Evolutionary conservation across 345 rosid species (phyloP), one percentile per base, ranked within the genome.

Genomic region (Psidium guajava): DNA sequence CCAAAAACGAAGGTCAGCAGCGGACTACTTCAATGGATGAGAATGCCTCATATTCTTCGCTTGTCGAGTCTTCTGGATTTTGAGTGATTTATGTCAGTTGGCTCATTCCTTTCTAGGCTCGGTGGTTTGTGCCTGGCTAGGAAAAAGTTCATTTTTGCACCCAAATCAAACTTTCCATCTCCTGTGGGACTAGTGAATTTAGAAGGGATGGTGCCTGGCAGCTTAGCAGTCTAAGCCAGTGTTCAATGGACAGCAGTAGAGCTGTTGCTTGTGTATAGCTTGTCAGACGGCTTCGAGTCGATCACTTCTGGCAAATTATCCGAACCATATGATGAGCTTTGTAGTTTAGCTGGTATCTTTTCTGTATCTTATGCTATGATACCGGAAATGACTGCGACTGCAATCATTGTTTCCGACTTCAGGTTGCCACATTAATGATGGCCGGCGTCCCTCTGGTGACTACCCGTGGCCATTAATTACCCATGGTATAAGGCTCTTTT

Each of bases 1-100:
- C 90, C 40, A 88, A 83, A 75, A 89, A 58, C 12, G 82, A 54
- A 74, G 69, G 85, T 22, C 83, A 24, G 58, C 88, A 85, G 88
- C 61, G 85, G 84, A 87, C 81, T 9, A 27, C 20, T 32, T 73
- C 73, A 10, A 83, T 89, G 2, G 99, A 97, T 88, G 99, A 97
- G 88, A 93, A 97, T 90, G 98, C 96, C 16, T 92, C 96, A 15
- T 97, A 97, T 84, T 91, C 98, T 82, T 90, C 99, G 0, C 89
- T 96, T 53, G 99, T 96, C 24, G 98, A 91, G 54, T 96, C 99
- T 42, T 27, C 93, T 83, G 99, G 99, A 52, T 96, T 97, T 82
- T 94, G 90, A 69, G 77, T 32, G 77, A 32, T 69, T 8, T 40
- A 51, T 52, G 13, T 54, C 49, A 28, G 54, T 49, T 21, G 11